Base-by-base conservation (phyloP, 345 rosid species). In the Gossypium anomalum region DNA sequence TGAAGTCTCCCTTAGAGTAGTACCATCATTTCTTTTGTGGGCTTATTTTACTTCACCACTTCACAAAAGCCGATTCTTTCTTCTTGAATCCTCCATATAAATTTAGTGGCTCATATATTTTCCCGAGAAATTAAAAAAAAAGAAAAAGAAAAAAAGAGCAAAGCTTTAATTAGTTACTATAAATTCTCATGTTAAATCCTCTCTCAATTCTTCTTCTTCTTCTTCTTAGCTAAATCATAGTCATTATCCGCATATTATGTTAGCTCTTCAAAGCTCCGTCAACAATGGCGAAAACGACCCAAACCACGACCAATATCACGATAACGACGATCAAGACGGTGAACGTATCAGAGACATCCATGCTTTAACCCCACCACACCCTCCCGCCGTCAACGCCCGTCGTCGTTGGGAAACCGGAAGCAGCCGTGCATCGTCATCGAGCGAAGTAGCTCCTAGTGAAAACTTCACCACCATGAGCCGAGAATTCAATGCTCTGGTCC, bases 401-500 rank as follows among this genome's bases (percentile, higher is more conserved):
- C 80, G 80, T 59, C 75, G 82, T 71, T 92, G 90, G 92, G 94
- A 86, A 43, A 80, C 83, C 3, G 72, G 83, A 65, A 84, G 87
- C 87, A 84, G 87, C 86, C 82, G 71, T 22, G 79, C 67, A 48
- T 86, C 93, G 0, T 74, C 85, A 25, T 79, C 89, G 16, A 71
- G 89, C 34, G 94, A 82, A 74, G 85, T 76, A 8, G 80, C 81
- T 34, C 66, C 89, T 11, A 83, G 85, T 47, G 99, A 93, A 83
- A 92, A 93, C 79, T 95, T 95, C 83, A 89, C 97, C 49, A 83
- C 88, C 87, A 89, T 95, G 74, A 93, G 99, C 76, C 80, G 96
- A 71, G 99, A 95, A 41, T 95, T 95, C 87, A 95, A 84, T 86
- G 98, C 98, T 52, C 80, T 95, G n/a, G 99, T 95, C 48, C 78